Base-by-base conservation (phyloP, 2,329 filamentous ascomycete genomes). In the Epichloe uncinata region DNA sequence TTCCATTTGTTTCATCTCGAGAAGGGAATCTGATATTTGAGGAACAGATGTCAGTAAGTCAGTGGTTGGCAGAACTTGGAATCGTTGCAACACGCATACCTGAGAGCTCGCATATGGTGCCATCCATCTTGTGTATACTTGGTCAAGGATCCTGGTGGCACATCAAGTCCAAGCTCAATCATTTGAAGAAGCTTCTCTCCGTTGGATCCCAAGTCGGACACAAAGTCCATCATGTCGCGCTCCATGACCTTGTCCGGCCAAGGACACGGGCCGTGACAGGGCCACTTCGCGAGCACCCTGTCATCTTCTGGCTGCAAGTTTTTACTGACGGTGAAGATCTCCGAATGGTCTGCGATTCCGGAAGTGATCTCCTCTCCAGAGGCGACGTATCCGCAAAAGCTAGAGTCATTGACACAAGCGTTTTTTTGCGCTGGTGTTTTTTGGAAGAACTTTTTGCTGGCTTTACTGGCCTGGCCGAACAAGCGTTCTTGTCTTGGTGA, bases 291-390 rank as follows among this genome's bases (percentile, higher is more conserved):
- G 18, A 56, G 56, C 3, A 73, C 71, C 2, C 71, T 62, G 1
- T 58, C 54, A 45, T 75, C 70, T 4, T 60, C 52, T 2, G 58
- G 52, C 4, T 58, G 56, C 6, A 75, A 58, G 45, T 75, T 72
- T 51, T 74, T 75, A 12, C 69, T 74, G 16, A 75, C 69, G 2
- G 73, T 76, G 52, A 74, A 75, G 34, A 75, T 73, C 57, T 75
- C 73, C 1, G 69, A 73, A 54, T 74, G 75, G 55, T 76, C 73
- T 15, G 70, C 70, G 26, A 75, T 65, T 36, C 71, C 71, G 49
- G 71, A 64, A 3, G 70, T 73, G 3, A 73, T 63, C 57, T 73
- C 70, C 54, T 75, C 72, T 0, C 72, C 72, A 0, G 69, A 73
- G 22, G 71, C 73, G 45, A 74, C 68, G 54, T 75, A 75, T 3